Evolutionary conservation across 2,329 filamentous ascomycete species (phyloP), one percentile per base, ranked within the genome.

Genomic region (Colletotrichum spaethianum): DNA sequence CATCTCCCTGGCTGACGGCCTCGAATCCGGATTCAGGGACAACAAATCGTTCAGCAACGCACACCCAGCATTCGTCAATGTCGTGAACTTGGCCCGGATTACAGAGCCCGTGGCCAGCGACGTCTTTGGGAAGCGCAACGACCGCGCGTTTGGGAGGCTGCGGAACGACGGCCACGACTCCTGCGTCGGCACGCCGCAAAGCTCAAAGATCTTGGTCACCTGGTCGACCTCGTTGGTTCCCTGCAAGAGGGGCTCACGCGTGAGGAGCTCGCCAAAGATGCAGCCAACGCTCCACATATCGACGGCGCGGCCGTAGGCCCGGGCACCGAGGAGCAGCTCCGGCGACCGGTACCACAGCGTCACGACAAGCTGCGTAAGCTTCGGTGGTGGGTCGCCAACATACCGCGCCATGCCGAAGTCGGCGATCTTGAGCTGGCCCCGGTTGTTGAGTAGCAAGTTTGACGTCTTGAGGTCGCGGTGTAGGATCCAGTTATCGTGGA

Each of bases 321-420:
- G 89, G 0, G 93, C 86, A 7, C 96, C 96, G 3, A 98, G 90
- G 2, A 99, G 88, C 14, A 98, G 89, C 82, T 98, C 96, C 0
- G 96, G 96, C 0, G 94, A 89, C 68, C 96, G 93, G 82, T 99
- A 99, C 96, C 96, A 99, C 8, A 99, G 89, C 8, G 96, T 99
- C 23, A 98, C 96, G 74, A 99, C 96, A 57, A 98, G 90, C 79
- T 96, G 93, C 2, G 96, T 98, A 72, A 98, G 88, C 74, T 93
- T 93, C 1, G 91, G 88, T 0, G 91, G 87, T 4, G 96, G 95
- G 76, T 94, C 91, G 62, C 93, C 93, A 67, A 93, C 93, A 83
- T 96, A 96, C 36, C 96, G 90, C 4, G 96, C 96, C 94, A 99
- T 98, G 81, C 96, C 96, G 80, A 99, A 99, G 83, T 99, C 96